Base-by-base conservation (phyloP, 2,329 filamentous ascomycete species). In the Didymella keratinophila region DNA sequence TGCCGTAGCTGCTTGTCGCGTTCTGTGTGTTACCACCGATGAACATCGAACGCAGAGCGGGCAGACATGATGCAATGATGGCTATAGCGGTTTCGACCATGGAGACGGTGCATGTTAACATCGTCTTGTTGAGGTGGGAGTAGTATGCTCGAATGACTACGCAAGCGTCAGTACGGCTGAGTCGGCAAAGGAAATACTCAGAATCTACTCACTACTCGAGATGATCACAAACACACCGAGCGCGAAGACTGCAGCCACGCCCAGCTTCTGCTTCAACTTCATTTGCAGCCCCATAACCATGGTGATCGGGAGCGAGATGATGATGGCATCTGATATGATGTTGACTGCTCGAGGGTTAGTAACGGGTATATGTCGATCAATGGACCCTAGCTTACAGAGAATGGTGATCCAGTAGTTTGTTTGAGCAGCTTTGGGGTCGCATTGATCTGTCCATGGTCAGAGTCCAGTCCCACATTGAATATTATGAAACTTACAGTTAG, bases 31-130 rank as follows among this genome's bases (percentile, higher is more conserved):
- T 60, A 39, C 56, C 58, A 21, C 66, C 67, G 14, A 69, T 54
- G 14, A 68, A 43, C 57, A 66, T 62, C 25, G 67, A 64, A 44
- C 64, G 67, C 10, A 69, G 48, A 10, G 67, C 67, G 11, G 77
- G 77, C 0, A 79, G 73, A n/a, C 75, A 78, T 2, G 74, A 71
- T 1, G 76, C 76, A 10, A 80, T 79, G 32, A 80, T 78, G 1
- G 78, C 76, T 8, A 79, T 73, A 4, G 76, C 65, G 4, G 59
- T 64, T 46, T 69, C 67, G 14, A 68, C 59, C 64, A 66, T 67
- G 16, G 67, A 69, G n/a, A 67, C 67, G 27, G 65, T 68, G 36
- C 62, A 67, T 0, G 67, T 69, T 27, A 69, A 46, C 66, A 69
- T 68, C 2, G 64, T 68, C 34, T 69, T 52, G 45, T 69, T 62